Percentiles rank a stretch among this genome's conserved stretches.
Conservation (phyloP, 1,284 basidiomycete species). For the Chalciporus sp. region DNA sequence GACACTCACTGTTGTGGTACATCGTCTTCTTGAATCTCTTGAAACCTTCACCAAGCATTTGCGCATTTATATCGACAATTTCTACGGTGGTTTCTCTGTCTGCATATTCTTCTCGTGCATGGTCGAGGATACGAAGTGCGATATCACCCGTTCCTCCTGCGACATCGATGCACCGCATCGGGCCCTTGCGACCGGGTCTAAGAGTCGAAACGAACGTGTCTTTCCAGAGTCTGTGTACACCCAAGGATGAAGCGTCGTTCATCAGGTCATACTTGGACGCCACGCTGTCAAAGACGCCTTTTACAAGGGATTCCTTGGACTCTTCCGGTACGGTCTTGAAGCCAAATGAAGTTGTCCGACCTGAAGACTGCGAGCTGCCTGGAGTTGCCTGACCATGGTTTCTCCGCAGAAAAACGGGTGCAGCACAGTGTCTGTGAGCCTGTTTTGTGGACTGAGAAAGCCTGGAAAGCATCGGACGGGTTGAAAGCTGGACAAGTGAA, state of each 20-base stretch:
- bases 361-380: constrained; percentile 16
- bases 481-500: not conserved
- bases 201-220: constrained; percentile 86
- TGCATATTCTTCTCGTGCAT: constrained; percentile 86
- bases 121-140: constrained; percentile 91
- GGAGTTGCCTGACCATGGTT: constrained; percentile 24
- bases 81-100: constrained; percentile 90
- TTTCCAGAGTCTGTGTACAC: constrained; percentile 98
- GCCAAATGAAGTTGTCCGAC: constrained; percentile 84
- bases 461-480: constrained; percentile 21
- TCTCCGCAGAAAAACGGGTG: constrained; percentile 16
- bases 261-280: constrained; percentile 96
- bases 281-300: constrained; percentile 93
- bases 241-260: constrained; percentile 98
- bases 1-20: constrained; percentile 88
- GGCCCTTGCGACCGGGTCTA: constrained; percentile 75
- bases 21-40: constrained; percentile 93
- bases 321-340: constrained; percentile 85
- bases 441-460: constrained; percentile 20
- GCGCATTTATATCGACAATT: constrained; percentile 92
- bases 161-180: constrained; percentile 88
- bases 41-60: constrained; percentile 94
- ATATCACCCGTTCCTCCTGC: constrained; percentile 99
- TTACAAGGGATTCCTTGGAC: constrained; percentile 79
- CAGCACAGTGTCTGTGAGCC: constrained; percentile 9